phyloP scores from a whole-genome alignment of 441 rosid species.

The Bruguiera hainesii region DNA sequence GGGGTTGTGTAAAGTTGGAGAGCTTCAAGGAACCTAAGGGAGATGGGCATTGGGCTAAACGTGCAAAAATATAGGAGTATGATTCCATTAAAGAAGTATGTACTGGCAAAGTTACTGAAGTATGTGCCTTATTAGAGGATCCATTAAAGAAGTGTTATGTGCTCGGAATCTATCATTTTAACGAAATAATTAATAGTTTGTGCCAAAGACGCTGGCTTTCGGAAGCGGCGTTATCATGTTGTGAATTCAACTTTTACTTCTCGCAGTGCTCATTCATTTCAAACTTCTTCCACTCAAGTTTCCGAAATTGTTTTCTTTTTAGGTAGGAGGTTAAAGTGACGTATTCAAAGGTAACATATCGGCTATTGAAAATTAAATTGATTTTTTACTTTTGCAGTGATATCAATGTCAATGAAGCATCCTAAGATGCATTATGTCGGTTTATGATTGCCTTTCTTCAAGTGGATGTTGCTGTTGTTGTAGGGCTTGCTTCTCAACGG shows the following conservation, averaged over 20 bases:
- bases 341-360: too few relatives aligned
- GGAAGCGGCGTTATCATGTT: constrained; percentile 24
- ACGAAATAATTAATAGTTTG: constrained; percentile 42
- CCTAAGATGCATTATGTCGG: neutral
- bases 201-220: constrained; percentile 40
- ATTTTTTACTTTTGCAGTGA: neutral
- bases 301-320: too few relatives aligned
- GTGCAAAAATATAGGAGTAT: constrained; percentile 39
- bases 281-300: too few relatives aligned
- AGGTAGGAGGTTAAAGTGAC: neutral
- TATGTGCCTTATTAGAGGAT: constrained; percentile 49
- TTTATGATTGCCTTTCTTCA: neutral
- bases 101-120: constrained; percentile 45
- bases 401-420: neutral
- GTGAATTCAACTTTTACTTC: too few relatives aligned
- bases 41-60: constrained; percentile 47
- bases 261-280: too few relatives aligned
- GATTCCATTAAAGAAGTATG: constrained; percentile 15
- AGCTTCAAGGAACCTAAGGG: constrained; percentile 42
- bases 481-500: too few relatives aligned
- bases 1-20: constrained; percentile 43
- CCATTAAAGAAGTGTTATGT: constrained; percentile 32
- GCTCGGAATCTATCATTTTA: constrained; percentile 29
- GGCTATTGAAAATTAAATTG: neutral
- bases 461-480: neutral